A percentile compares a stretch with the other conserved stretches of the same genome.
Conservation (phyloP, 2,329 filamentous ascomycete species). For the Neoarthrinium moseri region DNA sequence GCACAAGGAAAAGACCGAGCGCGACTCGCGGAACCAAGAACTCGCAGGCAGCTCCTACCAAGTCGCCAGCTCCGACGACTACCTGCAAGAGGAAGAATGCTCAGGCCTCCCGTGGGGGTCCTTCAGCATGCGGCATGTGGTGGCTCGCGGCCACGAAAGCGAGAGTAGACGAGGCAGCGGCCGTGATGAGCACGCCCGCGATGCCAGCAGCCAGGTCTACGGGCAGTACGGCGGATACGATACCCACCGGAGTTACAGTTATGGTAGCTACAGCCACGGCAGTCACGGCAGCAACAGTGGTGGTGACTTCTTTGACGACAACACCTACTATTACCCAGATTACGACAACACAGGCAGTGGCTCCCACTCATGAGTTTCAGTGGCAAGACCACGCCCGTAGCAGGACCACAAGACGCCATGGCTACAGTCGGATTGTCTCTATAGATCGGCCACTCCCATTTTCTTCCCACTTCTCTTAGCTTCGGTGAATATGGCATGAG, state of each 20-base stretch:
- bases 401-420: too few species aligned
- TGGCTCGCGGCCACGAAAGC: conserved; percentile 48
- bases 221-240: background rate
- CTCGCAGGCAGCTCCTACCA: conserved; percentile 65
- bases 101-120: conserved; percentile 74
- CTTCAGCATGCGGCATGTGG: conserved; percentile 57
- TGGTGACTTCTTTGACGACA: conserved; percentile 7
- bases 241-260: conserved; percentile 1
- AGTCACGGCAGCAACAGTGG: background rate
- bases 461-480: too few species aligned
- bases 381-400: too few species aligned
- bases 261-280: conserved; percentile 4
- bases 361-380: too few species aligned
- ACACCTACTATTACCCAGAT: conserved; percentile 2
- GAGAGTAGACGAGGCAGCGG: background rate
- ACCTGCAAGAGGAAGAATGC: conserved; percentile 50
- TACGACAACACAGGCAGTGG: conserved; percentile 2
- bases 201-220: background rate
- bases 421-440: too few species aligned
- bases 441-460: too few species aligned
- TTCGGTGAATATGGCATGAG: too few species aligned
- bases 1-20: conserved; percentile 63
- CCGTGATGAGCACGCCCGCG: background rate
- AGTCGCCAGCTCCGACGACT: conserved; percentile 56
- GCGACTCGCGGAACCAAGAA: conserved; percentile 62